Percentiles rank a stretch among this genome's conserved stretches.
phyloP scores from a whole-genome alignment of 1,284 basidiomycete genomes.

The Wolfiporia cocos region DNA sequence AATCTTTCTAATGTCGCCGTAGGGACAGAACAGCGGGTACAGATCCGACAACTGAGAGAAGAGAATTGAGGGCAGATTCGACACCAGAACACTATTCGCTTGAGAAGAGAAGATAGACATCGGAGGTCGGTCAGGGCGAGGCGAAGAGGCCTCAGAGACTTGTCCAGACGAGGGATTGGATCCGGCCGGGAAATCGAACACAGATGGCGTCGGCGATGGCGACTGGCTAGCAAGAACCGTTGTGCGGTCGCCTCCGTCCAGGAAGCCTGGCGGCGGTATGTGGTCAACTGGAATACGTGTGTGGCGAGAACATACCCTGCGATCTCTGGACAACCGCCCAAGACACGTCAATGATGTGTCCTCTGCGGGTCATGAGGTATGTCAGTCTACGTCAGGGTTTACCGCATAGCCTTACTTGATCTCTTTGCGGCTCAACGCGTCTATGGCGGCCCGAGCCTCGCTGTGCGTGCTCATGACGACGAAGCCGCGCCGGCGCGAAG shows the following conservation, averaged over 20 bases:
- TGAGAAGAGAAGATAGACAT: conserved; percentile 8
- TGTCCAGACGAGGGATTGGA: conserved; percentile 17
- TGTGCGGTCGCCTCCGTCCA: conserved; percentile 74
- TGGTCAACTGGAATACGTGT: neutral
- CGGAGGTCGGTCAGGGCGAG: conserved; percentile 20
- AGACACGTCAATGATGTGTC: conserved; percentile 67
- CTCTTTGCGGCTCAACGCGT: conserved; percentile 55
- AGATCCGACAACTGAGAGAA: conserved; percentile 63
- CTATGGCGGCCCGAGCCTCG: conserved; percentile 64
- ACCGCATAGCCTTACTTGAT: conserved; percentile 56
- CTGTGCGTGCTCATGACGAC: conserved; percentile 69
- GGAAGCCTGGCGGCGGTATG: conserved; percentile 44
- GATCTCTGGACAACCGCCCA: conserved; percentile 82
- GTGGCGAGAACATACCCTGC: conserved; percentile 41
- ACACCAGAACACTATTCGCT: conserved; percentile 49
- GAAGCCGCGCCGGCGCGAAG: conserved; percentile 73
- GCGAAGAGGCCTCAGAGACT: conserved; percentile 15
- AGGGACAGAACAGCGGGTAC: conserved; percentile 67
- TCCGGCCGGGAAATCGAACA: conserved; percentile 16
- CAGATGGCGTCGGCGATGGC: conserved; percentile 29
- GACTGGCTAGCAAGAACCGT: conserved; percentile 42
- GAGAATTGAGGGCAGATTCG: conserved; percentile 57
- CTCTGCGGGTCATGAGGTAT: conserved; percentile 34
- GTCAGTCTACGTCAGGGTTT: no score
- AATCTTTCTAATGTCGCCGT: conserved; percentile 59